Percentiles rank a stretch among this genome's conserved stretches.
Evolutionary conservation across 129 eudicot species (phyloP).

Genomic region (Dittrichia graveolens): DNA sequence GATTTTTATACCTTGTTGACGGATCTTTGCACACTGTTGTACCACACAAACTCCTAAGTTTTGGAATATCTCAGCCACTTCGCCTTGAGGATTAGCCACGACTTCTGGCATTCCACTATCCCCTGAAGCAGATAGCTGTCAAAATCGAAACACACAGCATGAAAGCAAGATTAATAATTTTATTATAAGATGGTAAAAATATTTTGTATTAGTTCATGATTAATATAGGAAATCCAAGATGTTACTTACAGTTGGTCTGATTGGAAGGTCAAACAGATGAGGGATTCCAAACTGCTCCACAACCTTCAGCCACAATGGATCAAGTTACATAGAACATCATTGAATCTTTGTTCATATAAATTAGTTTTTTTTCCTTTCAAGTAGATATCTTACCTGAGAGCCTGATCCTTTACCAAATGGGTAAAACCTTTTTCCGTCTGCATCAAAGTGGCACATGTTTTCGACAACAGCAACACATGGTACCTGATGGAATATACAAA

Average conservation of each 20-base stretch:
- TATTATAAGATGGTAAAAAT: not conserved
- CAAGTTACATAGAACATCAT: conserved; percentile 5
- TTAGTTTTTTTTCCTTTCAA: too few relatives aligned
- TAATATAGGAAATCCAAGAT: not conserved
- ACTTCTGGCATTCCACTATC: conserved; percentile 98
- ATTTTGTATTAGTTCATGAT: conserved; percentile 4
- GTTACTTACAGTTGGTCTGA: conserved; percentile 80
- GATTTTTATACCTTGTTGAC: conserved; percentile 81
- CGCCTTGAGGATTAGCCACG: conserved; percentile 93
- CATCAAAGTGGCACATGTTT: conserved; percentile 99
- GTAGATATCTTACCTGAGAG: conserved; percentile 66
- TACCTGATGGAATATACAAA: conserved; percentile 54
- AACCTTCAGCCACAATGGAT: conserved; percentile 61
- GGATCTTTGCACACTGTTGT: conserved; percentile 97
- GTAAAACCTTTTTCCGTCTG: conserved; percentile 95
- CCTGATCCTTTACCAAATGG: conserved; percentile 99
- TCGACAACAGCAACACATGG: conserved; percentile 99
- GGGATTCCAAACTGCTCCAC: conserved; percentile 99
- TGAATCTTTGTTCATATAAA: not conserved
- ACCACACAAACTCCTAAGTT: conserved; percentile 97
- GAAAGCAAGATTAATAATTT: not conserved
- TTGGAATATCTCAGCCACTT: conserved; percentile 82
- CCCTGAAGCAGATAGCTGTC: conserved; percentile 96
- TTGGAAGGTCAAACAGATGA: conserved; percentile 92
- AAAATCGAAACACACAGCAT: not conserved